A percentile compares a stretch with the other conserved stretches of the same genome.
phyloP scores from a whole-genome alignment of 805 yeast genomes.

The Candida broadrunensis region DNA sequence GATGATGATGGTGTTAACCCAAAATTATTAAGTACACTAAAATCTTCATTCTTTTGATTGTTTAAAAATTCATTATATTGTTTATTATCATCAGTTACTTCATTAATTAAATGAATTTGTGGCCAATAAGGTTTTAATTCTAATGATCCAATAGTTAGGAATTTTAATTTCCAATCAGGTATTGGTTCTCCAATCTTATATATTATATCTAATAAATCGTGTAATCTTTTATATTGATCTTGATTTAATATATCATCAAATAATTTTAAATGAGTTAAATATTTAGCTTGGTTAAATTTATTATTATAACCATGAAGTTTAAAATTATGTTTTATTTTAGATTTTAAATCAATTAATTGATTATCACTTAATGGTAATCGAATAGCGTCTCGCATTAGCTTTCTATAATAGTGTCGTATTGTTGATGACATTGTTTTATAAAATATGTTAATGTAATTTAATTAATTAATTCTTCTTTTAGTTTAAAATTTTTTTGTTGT shows the following conservation, averaged over 20 bases:
- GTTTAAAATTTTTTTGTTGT: neutral
- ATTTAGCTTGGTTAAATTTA: neutral
- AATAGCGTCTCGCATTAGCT: neutral
- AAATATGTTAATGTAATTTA: no score
- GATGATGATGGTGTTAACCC: neutral
- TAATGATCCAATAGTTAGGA: constrained; percentile 16
- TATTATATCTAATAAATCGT: constrained; percentile 22
- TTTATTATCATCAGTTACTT: constrained; percentile 5
- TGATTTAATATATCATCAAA: constrained; percentile 25
- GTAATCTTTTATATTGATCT: constrained; percentile 24
- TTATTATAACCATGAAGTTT: neutral
- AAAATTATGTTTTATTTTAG: neutral
- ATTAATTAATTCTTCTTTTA: neutral
- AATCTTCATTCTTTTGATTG: constrained; percentile 9
- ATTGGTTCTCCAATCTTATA: constrained; percentile 15
- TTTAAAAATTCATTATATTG: constrained; percentile 5
- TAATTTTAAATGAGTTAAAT: constrained; percentile 1
- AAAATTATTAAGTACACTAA: constrained; percentile 13
- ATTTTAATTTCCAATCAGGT: constrained; percentile 16
- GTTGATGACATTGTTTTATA: no score
- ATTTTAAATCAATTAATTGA: neutral
- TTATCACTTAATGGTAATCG: neutral
- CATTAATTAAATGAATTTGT: constrained; percentile 29
- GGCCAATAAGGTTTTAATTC: constrained; percentile 30
- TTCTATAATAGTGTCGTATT: neutral